Conservation (phyloP, 768 basidiomycete genomes). For the Boletus rubropictus region DNA sequence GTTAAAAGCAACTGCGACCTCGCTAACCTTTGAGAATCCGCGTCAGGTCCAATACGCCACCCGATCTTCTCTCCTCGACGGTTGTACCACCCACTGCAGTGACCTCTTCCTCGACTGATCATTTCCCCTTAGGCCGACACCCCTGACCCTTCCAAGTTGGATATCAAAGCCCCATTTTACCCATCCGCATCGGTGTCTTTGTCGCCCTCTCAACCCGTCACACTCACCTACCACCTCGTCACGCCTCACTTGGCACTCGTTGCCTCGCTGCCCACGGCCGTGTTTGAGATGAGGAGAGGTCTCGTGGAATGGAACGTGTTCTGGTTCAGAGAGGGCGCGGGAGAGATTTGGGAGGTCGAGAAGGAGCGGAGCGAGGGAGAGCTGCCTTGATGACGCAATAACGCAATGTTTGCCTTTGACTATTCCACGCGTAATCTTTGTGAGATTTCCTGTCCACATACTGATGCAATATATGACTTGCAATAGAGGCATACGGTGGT, state of each 20-base stretch:
- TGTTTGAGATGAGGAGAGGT: slow-evolving; percentile 68
- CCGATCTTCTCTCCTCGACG: slow-evolving; percentile 2
- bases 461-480: not conserved
- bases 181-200: slow-evolving; percentile 64
- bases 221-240: slow-evolving; percentile 80
- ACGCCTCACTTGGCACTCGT: slow-evolving; percentile 67
- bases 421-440: not conserved
- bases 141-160: slow-evolving; percentile 7
- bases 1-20: not conserved
- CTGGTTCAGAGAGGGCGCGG: slow-evolving; percentile 76
- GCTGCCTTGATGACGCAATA: slow-evolving; percentile 3
- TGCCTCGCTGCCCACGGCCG: slow-evolving; percentile 65
- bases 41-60: slow-evolving; percentile 20
- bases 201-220: slow-evolving; percentile 54
- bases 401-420: not conserved
- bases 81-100: slow-evolving; percentile 7
- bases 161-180: slow-evolving; percentile 50
- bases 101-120: not conserved
- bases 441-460: not conserved
- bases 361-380: slow-evolving; percentile 38
- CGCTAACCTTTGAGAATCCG: slow-evolving; percentile 4
- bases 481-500: not conserved
- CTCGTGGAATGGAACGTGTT: slow-evolving; percentile 85
- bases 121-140: not conserved
- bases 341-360: slow-evolving; percentile 77